phyloP scores from a whole-genome alignment of 2,329 filamentous ascomycete genomes.

The Diaporthe amygdali region DNA sequence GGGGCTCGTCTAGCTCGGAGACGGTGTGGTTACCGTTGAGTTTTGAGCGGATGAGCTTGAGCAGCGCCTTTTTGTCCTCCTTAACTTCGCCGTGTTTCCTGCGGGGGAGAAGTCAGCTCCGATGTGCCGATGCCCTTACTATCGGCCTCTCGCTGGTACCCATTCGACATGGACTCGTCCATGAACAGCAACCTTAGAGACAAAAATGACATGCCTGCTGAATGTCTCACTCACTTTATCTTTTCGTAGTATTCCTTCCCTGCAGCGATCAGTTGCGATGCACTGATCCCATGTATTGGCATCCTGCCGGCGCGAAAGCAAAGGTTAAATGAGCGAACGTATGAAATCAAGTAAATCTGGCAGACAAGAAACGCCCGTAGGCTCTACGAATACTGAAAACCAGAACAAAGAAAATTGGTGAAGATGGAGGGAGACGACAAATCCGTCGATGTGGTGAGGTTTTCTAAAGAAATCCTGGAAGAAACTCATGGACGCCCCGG shows the following conservation, averaged over 20 bases:
- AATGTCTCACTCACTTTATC: conserved; percentile 15
- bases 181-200: not conserved
- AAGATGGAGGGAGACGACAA: not conserved
- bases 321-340: not conserved
- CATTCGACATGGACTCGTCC: not conserved
- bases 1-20: conserved; percentile 18
- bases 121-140: not conserved
- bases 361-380: conserved; percentile 1
- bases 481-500: not conserved
- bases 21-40: conserved; percentile 22
- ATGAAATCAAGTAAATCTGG: not conserved
- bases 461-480: not conserved
- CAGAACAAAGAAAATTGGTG: not conserved
- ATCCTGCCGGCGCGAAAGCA: conserved; percentile 13
- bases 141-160: not conserved
- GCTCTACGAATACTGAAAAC: not conserved
- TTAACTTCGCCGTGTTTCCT: conserved; percentile 26
- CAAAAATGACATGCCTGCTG: too few relatives aligned
- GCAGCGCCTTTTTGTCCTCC: conserved; percentile 25
- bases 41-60: conserved; percentile 22
- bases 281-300: conserved; percentile 23
- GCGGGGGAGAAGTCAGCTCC: conserved; percentile 14
- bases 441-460: not conserved
- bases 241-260: conserved; percentile 24
- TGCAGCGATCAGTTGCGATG: conserved; percentile 20